phyloP scores from a whole-genome alignment of 75 land plant genomes.

The Cunninghamia lanceolata region DNA sequence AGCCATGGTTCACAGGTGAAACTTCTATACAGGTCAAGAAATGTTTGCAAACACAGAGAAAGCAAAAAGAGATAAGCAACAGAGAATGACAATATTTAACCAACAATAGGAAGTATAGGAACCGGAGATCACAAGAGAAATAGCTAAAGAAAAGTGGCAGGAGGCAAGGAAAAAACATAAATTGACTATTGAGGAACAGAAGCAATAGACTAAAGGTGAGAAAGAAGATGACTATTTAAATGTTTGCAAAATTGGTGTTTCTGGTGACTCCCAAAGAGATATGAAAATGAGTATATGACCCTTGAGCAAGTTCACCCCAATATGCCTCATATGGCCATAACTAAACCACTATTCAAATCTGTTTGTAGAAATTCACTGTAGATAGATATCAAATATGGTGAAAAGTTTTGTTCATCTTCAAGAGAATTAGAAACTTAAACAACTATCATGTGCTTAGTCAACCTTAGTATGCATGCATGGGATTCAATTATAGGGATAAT shows the following conservation, averaged over 20 bases:
- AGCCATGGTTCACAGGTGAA: conserved; percentile 8
- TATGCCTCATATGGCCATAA: too few species aligned
- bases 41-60: conserved; percentile 24
- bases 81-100: not conserved
- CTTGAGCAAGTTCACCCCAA: too few species aligned
- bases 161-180: conserved; percentile 50
- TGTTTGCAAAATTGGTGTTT: too few species aligned
- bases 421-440: too few species aligned
- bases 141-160: conserved; percentile 22
- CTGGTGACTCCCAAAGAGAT: too few species aligned
- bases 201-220: conserved; percentile 44
- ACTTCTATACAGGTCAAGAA: conserved; percentile 2
- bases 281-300: too few species aligned
- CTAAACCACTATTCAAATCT: too few species aligned
- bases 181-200: conserved; percentile 47
- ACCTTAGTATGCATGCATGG: conserved; percentile 18
- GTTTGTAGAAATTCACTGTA: too few species aligned
- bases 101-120: conserved; percentile 5
- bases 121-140: not conserved
- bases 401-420: too few species aligned
- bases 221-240: conserved; percentile 42
- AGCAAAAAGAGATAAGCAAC: conserved; percentile 18
- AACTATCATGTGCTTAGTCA: too few species aligned
- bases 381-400: too few species aligned
- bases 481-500: conserved; percentile 32